These are phyloP conservation scores for Lonicera japonica DNA, from an alignment of 129 eudicot species.

Conservation along the genomic window DNA sequence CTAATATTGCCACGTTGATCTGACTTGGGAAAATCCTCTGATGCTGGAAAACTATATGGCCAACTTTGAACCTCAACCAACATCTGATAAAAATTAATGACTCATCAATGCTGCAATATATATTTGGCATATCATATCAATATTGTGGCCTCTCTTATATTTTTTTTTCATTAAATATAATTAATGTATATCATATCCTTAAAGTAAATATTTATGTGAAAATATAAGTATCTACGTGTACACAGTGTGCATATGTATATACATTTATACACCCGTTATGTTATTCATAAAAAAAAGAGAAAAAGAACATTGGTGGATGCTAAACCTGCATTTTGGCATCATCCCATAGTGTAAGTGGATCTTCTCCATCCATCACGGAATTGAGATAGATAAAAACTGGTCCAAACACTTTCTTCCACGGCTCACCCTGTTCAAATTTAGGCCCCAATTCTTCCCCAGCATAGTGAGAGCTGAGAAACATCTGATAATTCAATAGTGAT, in stretches of 20 bases:
- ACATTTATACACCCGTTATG: no score
- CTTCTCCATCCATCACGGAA: conserved; percentile 37
- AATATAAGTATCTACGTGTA: no score
- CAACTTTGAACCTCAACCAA: conserved; percentile 56
- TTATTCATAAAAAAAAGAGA: no score
- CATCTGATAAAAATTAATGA: conserved; percentile 34
- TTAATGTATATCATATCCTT: no score
- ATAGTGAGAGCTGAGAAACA: conserved; percentile 82
- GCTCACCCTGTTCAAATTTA: conserved; percentile 69
- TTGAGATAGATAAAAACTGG: conserved; percentile 80
- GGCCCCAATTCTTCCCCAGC: conserved; percentile 78
- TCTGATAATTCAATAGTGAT: conserved; percentile 22
- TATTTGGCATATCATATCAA: background rate
- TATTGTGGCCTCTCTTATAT: no score
- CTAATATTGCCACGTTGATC: conserved; percentile 61
- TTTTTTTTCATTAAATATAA: no score
- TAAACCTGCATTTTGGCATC: conserved; percentile 84
- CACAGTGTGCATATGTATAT: no score
- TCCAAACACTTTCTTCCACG: conserved; percentile 92
- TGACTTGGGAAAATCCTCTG: conserved; percentile 64
- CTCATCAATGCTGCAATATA: conserved; percentile 3
- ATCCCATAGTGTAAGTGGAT: conserved; percentile 68
- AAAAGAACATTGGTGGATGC: background rate
- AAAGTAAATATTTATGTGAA: no score
- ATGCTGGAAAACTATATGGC: conserved; percentile 80